Evolutionary conservation across 2,329 filamentous ascomycete species (phyloP), one percentile per base, ranked within the genome.

Genomic region (Ramichloridium luteum): DNA sequence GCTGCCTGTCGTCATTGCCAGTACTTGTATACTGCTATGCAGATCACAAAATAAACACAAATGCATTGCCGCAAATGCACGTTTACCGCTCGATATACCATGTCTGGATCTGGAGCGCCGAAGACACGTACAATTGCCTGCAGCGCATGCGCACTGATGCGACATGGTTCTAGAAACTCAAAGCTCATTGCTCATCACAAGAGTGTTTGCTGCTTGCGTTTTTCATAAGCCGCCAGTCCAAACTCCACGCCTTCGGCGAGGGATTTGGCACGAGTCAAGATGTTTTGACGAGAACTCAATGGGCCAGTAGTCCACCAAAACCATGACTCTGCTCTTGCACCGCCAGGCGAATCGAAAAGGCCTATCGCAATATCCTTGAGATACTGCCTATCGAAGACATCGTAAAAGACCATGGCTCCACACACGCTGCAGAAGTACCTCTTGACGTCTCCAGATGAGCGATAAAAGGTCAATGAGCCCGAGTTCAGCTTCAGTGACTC

Each of bases 281-380:
- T 61, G 41, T 77, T 67, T 44, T 77, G 72, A 1, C 57, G 51
- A 50, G 72, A 80, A 41, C 73, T 76, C 4, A 77, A 63, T 34
- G 70, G 58, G 2, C 50, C 58, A 3, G 56, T 67, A 50, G 65
- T 68, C 77, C 77, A 83, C 13, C 73, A 62, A 25, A 82, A 45
- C 71, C 72, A 77, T 1, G 48, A 50, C 46, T 72, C 67, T 3
- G 68, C 72, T 38, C 68, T 61, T 0, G 66, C 64, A 0, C 73
- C 73, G 26, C 66, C 62, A 0, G 48, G 36, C 0, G 64, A 62
- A 25, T 59, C 56, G 4, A 80, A 47, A 23, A 52, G 25, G 0
- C 77, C 77, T 6, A 68, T 65, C 38, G 73, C 77, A 6, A 81
- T 65, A 51, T 81, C 74, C 11, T 80, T 60, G 12, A 80, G 48